Base-by-base conservation (phyloP, 2,329 filamentous ascomycete genomes). In the Claviceps citrina region DNA sequence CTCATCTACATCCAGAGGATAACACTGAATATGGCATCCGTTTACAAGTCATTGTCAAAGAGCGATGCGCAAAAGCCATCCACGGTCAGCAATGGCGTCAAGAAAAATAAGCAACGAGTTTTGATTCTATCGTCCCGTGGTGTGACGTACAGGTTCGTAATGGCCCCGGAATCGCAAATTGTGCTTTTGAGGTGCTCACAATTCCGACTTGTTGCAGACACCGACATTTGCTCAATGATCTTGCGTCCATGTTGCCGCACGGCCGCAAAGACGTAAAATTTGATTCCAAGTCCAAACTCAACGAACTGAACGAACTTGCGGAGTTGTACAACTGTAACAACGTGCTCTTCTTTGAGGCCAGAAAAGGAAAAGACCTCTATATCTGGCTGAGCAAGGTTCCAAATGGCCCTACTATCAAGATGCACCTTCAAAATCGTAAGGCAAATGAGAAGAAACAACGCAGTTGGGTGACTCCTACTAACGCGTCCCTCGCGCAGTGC, bases 191-290 rank as follows among this genome's bases (percentile, higher is more conserved):
- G 9, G 18, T 31, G n/a, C 10, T 34, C 8, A 35, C 12, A 2
- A 41, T n/a, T 35, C 15, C 15, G 15, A 4, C 5, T 6, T 28
- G 12, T 28, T 28, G 30, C 51, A 93, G 89, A 61, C 91, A 95
- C 61, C 82, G 91, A 32, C 91, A 98, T 64, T 70, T 98, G 32
- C 72, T 98, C 46, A 84, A 87, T 54, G 91, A 98, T 55, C 70
- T 98, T 36, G 77, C 85, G 43, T 73, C 81, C 24, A 78, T 98
- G 61, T 78, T 98, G 48, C 91, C 91, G 2, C 91, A 98, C 60
- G 79, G 80, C 49, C 78, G 85, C 55, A 94, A 93, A 66, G 91
- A 98, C 59, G 85, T 83, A 51, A 98, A 98, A 64, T 84, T 95
- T 49, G 91, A 98, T 61, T 91, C 85, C 39, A 96, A 96, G 65